These are phyloP conservation scores for Cantharellus cinnabarinus DNA, from an alignment of 768 basidiomycete genomes.

Conservation along the genomic window DNA sequence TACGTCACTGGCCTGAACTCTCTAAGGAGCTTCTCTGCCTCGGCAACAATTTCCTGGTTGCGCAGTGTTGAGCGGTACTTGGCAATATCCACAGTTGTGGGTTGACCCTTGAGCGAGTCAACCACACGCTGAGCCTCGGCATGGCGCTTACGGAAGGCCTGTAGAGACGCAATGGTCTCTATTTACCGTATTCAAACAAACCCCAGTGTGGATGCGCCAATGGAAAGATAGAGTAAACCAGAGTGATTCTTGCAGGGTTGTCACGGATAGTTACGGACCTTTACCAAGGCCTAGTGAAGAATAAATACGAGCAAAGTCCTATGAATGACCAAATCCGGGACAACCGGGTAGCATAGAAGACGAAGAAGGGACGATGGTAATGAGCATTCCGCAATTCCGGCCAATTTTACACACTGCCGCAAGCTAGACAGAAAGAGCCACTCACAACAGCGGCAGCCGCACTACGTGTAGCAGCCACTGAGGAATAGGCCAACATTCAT, in stretches of 20 bases:
- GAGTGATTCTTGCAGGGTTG: not conserved
- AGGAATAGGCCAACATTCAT: not conserved
- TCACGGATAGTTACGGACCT: constrained; percentile 28
- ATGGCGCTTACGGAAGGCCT: constrained; percentile 93
- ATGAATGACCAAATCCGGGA: not conserved
- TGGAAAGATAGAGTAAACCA: not conserved
- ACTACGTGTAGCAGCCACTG: not conserved
- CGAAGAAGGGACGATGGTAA: not conserved
- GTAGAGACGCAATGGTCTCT: constrained; percentile 82
- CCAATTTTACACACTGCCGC: not conserved
- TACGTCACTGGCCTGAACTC: constrained; percentile 91
- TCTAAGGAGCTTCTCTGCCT: constrained; percentile 74
- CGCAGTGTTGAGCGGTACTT: constrained; percentile 84
- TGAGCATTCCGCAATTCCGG: not conserved
- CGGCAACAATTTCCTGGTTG: constrained; percentile 80
- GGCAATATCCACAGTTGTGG: constrained; percentile 71
- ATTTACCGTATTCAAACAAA: constrained; percentile 6
- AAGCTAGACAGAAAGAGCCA: not conserved
- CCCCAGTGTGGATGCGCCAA: not conserved
- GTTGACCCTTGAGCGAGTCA: constrained; percentile 40
- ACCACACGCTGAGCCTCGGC: constrained; percentile 65
- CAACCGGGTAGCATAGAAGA: not conserved
- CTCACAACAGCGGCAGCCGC: not conserved
- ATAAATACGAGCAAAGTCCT: constrained; percentile 78
- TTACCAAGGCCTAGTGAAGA: constrained; percentile 67